Base-by-base conservation (phyloP, 306 rosid species). In the Vigna reflexopilosa region DNA sequence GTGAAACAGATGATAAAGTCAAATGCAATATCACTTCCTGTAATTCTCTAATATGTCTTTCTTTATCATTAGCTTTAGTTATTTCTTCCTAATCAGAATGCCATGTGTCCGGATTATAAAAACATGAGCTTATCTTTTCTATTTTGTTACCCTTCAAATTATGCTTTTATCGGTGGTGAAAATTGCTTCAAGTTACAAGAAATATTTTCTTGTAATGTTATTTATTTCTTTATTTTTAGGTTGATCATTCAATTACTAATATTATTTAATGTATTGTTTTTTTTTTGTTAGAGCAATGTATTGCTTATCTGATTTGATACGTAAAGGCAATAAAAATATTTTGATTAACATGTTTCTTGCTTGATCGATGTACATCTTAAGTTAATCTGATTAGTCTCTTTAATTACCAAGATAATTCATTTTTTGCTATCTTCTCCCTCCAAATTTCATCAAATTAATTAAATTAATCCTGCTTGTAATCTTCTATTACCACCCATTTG, bases 1-100 rank as follows among this genome's bases (percentile, higher is more conserved):
- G 67, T 65, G 83, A 72, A 72, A 73, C 44, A 13, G 51, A 22
- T 17, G 42, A 66, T 73, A 11, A 78, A 73, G 61, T 80, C 83
- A 65, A 80, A 75, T 65, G 34, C 67, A 38, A 38, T 7, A 38
- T 36, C 19, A 9, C 50, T 64, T 2, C 4, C 10, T 50, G 20
- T 22, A n/a, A 6, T 36, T 64, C 24, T 28, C 44, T 24, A 28
- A 11, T 11, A 1, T 45, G 14, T 47, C 24, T 62, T 63, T 48
- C 24, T 32, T 32, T 48, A 63, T 10, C 9, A 75, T 42, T 16
- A 7, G 57, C 16, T 45, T 74, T 3, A 24, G 44, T 20, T 61
- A 50, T 59, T 48, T 75, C 38, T 63, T 30, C 50, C 72, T 10
- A 15, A 50, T n/a, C 14, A 9, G 2, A 44, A 44, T 19, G 3